Base-by-base conservation (phyloP, 192 early-diverging fungal species). In the Rhizophagus prolifer region DNA sequence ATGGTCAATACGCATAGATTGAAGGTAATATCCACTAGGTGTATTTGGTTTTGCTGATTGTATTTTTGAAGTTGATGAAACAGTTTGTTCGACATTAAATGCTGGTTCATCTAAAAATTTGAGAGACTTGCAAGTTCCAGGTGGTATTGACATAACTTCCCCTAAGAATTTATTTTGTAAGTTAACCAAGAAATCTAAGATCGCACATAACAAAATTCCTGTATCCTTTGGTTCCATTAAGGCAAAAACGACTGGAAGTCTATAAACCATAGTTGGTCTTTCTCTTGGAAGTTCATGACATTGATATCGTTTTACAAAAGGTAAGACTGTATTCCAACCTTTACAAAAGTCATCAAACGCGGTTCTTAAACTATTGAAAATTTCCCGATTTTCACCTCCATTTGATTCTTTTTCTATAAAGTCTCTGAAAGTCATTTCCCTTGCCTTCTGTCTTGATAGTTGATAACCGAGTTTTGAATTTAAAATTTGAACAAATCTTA, bases 1-100 rank as follows among this genome's bases (percentile, higher is more conserved):
- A 23, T 77, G 58, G 14, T 36, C 68, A 34, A 77, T 31, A 5
- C 44, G 67, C n/a, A 76, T 36, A 23, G 64, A 76, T 13, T 36
- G 61, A 41, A 77, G 28, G 6, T 77, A 77, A 54, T 59, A 59
- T 72, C 26, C 25, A 14, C 16, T 76, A 31, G 41, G 46, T 9
- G 75, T 34, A 65, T 65, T n/a, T 61, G 9, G 2, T 9, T 10
- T 60, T 21, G 59, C 21, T 60, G 59, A 10, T 21, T n/a, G 25
- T 60, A n/a, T 3, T 26, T 61, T 61, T 23, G 31, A 69, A 61
- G n/a, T 19, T 19, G 63, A 31, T 65, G 28, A 3, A 47, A 8
- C 31, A 25, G 21, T 30, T 16, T 26, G 26, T 72, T 58, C 50
- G 9, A 8, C 9, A 68, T 9, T 3, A 14, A 16, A 31, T 9